Conservation (phyloP, 1,139 yeast genomes). For the Kurtzmaniella natalensis region DNA sequence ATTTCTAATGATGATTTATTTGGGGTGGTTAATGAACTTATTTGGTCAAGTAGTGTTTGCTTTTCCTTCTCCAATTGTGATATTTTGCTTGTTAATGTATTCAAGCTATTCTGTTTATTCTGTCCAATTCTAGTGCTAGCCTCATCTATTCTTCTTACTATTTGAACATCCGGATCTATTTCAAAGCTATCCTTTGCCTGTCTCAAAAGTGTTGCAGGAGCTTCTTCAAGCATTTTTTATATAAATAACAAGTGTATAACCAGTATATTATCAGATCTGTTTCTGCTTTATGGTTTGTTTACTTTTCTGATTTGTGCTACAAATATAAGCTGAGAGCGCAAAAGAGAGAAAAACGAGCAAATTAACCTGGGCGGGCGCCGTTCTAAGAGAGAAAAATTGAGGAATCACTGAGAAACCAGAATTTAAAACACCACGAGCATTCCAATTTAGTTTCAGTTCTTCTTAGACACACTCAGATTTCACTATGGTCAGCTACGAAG, state of each 20-base stretch:
- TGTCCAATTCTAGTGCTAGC: constrained; percentile 27
- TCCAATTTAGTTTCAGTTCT: too few relatives aligned
- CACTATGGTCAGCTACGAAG: constrained; percentile 19
- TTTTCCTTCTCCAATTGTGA: constrained; percentile 17
- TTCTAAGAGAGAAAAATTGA: too few relatives aligned
- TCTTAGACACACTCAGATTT: too few relatives aligned
- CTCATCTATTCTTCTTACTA: constrained; percentile 44
- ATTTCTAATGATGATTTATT: constrained; percentile 11
- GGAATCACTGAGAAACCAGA: too few relatives aligned
- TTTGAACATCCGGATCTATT: constrained; percentile 48
- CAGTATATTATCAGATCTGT: too few relatives aligned
- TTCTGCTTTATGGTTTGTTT: too few relatives aligned
- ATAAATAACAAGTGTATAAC: too few relatives aligned
- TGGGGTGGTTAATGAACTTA: constrained; percentile 12
- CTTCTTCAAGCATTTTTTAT: constrained; percentile 24
- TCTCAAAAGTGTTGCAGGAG: constrained; percentile 35
- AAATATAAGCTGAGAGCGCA: too few relatives aligned
- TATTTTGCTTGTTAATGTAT: constrained; percentile 18
- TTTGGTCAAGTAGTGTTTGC: constrained; percentile 18
- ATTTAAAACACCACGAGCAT: too few relatives aligned
- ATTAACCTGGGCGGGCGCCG: too few relatives aligned
- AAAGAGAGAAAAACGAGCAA: too few relatives aligned
- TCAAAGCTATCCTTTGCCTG: constrained; percentile 46
- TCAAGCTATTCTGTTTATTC: constrained; percentile 21
- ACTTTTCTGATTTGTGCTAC: too few relatives aligned